Conservation (phyloP, 2,329 filamentous ascomycete genomes). For the Chaetomium sp. region DNA sequence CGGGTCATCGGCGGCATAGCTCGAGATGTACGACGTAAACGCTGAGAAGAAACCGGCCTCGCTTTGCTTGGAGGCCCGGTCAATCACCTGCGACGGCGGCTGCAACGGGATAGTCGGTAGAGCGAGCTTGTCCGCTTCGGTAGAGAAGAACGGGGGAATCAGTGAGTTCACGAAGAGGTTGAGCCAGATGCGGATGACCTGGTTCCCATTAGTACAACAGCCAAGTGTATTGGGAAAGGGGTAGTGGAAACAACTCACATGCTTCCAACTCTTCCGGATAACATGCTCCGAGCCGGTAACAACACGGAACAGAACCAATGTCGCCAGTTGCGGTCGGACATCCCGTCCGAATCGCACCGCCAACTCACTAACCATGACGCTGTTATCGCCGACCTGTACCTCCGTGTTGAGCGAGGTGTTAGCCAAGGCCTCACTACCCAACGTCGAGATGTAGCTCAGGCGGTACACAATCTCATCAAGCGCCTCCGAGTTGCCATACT, state of each 20-base stretch:
- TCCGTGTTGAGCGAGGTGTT: slow-evolving; percentile 92
- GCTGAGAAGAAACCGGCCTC: slow-evolving; percentile 89
- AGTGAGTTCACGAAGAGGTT: slow-evolving; percentile 96
- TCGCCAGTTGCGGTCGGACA: slow-evolving; percentile 88
- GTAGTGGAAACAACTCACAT: slow-evolving; percentile 46
- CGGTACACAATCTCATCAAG: slow-evolving; percentile 91
- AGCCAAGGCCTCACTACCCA: slow-evolving; percentile 67
- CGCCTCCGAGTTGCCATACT: slow-evolving; percentile 75
- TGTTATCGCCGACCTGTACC: slow-evolving; percentile 84
- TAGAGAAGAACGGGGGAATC: slow-evolving; percentile 69
- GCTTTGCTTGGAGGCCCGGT: slow-evolving; percentile 68
- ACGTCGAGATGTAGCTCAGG: slow-evolving; percentile 80
- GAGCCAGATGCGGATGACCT: slow-evolving; percentile 86
- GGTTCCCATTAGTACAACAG: slow-evolving; percentile 29
- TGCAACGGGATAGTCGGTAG: slow-evolving; percentile 82
- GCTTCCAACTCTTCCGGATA: slow-evolving; percentile 70
- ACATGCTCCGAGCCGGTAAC: slow-evolving; percentile 77
- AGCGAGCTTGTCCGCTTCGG: slow-evolving; percentile 57
- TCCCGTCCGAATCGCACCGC: slow-evolving; percentile 93
- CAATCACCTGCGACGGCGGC: slow-evolving; percentile 85
- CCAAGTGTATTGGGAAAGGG: slow-evolving; percentile 21
- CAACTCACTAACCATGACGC: slow-evolving; percentile 97
- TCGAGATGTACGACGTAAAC: slow-evolving; percentile 95
- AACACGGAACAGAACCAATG: slow-evolving; percentile 89
- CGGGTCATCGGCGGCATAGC: slow-evolving; percentile 94